Evolutionary conservation across 495 filamentous ascomycete genomes (phyloP).

Genomic region (Annulohypoxylon bovei): DNA sequence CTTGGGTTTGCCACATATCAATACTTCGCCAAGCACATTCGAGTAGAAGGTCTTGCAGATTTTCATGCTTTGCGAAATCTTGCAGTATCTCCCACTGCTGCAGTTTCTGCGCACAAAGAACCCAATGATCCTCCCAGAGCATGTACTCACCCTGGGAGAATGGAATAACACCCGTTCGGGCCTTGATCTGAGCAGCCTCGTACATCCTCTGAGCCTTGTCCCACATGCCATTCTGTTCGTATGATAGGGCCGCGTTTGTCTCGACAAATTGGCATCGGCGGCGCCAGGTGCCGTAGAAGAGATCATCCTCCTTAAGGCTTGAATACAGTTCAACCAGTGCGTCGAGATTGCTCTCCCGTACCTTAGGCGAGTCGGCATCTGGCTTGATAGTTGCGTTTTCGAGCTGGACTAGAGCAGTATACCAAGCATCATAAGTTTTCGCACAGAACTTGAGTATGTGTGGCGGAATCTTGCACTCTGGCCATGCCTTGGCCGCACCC

Average conservation of each 20-base stretch:
- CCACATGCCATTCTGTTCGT: constrained; percentile 99
- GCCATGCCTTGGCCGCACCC: constrained; percentile 80
- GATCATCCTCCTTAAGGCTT: constrained; percentile 88
- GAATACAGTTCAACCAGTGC: constrained; percentile 92
- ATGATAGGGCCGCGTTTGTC: constrained; percentile 95
- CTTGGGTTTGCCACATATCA: constrained; percentile 87
- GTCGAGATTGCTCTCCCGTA: constrained; percentile 93
- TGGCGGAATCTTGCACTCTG: constrained; percentile 89
- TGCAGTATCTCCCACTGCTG: constrained; percentile 98
- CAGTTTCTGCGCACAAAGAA: constrained; percentile 95
- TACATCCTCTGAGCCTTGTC: constrained; percentile 97
- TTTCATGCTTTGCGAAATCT: constrained; percentile 99
- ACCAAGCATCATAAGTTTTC: constrained; percentile 94
- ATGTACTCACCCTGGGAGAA: constrained; percentile 98
- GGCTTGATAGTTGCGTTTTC: constrained; percentile 87
- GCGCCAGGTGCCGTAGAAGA: constrained; percentile 98
- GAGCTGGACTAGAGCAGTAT: constrained; percentile 82
- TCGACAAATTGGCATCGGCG: constrained; percentile 94
- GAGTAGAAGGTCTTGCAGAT: constrained; percentile 94
- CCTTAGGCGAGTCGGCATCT: constrained; percentile 79
- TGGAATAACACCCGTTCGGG: constrained; percentile 88
- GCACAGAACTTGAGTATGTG: constrained; percentile 95
- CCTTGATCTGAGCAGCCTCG: constrained; percentile 95
- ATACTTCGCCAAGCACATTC: constrained; percentile 94
- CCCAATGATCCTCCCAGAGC: constrained; percentile 99